Evolutionary conservation across 1,139 yeast species (phyloP).

Genomic region (Hanseniaspora uvarum): DNA sequence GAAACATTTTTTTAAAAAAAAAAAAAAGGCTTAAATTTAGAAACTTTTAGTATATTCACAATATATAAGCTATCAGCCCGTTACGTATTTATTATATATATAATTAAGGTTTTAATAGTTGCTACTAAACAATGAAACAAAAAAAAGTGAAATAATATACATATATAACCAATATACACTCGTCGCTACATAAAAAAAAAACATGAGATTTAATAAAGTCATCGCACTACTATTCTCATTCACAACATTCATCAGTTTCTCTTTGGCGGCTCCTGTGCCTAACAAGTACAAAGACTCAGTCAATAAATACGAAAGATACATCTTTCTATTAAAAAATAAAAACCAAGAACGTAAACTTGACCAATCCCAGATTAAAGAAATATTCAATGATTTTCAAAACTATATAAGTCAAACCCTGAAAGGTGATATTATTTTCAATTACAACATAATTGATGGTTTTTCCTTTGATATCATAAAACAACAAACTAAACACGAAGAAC

Average conservation of each 20-base stretch:
- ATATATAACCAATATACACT: neutral
- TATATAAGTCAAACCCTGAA: conserved; percentile 29
- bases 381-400: conserved; percentile 25
- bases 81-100: no score
- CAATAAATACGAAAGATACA: neutral
- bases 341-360: neutral
- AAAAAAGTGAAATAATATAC: neutral
- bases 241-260: neutral
- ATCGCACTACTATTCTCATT: neutral
- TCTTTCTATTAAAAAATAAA: neutral
- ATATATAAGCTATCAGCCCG: no score
- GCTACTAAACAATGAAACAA: no score
- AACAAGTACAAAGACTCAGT: neutral
- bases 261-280: neutral
- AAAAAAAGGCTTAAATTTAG: neutral
- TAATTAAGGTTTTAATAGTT: no score
- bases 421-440: conserved; percentile 33
- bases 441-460: conserved; percentile 34
- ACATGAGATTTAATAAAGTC: neutral
- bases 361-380: neutral
- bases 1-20: neutral
- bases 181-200: neutral
- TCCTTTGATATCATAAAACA: conserved; percentile 29
- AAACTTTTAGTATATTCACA: no score
- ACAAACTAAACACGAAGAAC: conserved; percentile 21